Evolutionary conservation across 2,329 filamentous ascomycete species (phyloP).

Genomic region (Colletotrichum sp.): DNA sequence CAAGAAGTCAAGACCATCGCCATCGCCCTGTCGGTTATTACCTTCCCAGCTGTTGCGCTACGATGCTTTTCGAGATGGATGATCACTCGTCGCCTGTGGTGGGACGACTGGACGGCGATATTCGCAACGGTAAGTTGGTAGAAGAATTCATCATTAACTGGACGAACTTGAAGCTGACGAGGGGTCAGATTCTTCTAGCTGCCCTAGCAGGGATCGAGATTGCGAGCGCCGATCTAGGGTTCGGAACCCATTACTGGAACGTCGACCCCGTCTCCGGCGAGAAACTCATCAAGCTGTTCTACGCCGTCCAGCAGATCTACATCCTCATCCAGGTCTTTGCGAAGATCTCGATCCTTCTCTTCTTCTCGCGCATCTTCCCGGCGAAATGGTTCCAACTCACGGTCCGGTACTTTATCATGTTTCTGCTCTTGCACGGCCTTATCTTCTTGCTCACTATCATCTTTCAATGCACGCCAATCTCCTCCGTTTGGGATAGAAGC

Average conservation of each 20-base stretch:
- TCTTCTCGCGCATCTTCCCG: constrained; percentile 27
- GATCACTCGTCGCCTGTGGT: constrained; percentile 20
- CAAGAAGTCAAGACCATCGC: constrained; percentile 29
- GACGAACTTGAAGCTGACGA: background rate
- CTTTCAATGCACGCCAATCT: constrained; percentile 24
- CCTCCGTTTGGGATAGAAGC: constrained; percentile 22
- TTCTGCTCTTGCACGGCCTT: constrained; percentile 23
- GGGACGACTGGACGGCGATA: constrained; percentile 24
- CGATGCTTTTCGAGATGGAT: constrained; percentile 22
- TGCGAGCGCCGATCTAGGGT: constrained; percentile 24
- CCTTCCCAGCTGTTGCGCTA: constrained; percentile 19
- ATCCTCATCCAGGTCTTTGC: constrained; percentile 27
- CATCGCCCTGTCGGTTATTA: constrained; percentile 22
- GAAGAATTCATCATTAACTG: too few relatives aligned
- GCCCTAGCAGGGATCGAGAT: constrained; percentile 23
- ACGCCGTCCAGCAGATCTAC: constrained; percentile 27
- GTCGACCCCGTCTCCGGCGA: constrained; percentile 15
- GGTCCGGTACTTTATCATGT: constrained; percentile 9
- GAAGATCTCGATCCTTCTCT: constrained; percentile 29
- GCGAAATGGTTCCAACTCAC: constrained; percentile 21
- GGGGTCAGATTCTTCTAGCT: constrained; percentile 12
- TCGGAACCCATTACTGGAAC: constrained; percentile 29
- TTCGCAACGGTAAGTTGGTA: constrained; percentile 9
- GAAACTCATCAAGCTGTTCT: constrained; percentile 23
- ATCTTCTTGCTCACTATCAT: constrained; percentile 25